Base-by-base conservation (phyloP, 2,329 filamentous ascomycete genomes). In the Microcera coccophila region DNA sequence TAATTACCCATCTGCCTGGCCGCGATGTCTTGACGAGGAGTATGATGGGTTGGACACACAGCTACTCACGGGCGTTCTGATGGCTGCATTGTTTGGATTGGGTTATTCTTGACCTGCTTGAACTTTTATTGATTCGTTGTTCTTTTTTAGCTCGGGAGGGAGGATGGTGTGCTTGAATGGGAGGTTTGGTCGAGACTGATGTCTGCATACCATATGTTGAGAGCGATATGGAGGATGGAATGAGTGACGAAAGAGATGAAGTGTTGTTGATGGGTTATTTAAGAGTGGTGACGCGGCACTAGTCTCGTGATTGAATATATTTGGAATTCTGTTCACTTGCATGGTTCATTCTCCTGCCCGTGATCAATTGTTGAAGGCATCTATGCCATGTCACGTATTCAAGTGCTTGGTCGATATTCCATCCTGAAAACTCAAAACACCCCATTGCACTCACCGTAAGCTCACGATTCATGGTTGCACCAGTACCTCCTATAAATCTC, bases 1-100 rank as follows among this genome's bases (percentile, higher is more conserved):
- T 58, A 58, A 58, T 58, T 47, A 41, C 54, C 47, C 42, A 47
- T 56, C 43, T 35, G 53, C 54, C 47, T 49, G 53, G 56, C 49
- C 45, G 55, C 51, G 49, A 53, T n/a, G 49, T 32, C 44, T 42
- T 44, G 44, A 48, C 34, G 48, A 47, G 45, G 29, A 29, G 35
- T 31, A 43, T 41, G 31, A 41, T 36, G 11, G 47, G 24, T 18
- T 24, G 35, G 20, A n/a, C 33, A 19, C 33, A 16, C 16, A 40
- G 42, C 41, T 37, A 31, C 39, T 18, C 24, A 22, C n/a, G 37
- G 47, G 47, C 46, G 44, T 49, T 45, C 39, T 35, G 42, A 43
- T 38, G 45, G 33, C 32, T 49, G 20, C 43, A 52, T 44, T 48
- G 40, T 44, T 45, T 16, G 33, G 33, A 35, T n/a, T 35, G 33